Base-by-base conservation (phyloP, 2,329 filamentous ascomycete species). In the Sporothrix brunneoviolacea region DNA sequence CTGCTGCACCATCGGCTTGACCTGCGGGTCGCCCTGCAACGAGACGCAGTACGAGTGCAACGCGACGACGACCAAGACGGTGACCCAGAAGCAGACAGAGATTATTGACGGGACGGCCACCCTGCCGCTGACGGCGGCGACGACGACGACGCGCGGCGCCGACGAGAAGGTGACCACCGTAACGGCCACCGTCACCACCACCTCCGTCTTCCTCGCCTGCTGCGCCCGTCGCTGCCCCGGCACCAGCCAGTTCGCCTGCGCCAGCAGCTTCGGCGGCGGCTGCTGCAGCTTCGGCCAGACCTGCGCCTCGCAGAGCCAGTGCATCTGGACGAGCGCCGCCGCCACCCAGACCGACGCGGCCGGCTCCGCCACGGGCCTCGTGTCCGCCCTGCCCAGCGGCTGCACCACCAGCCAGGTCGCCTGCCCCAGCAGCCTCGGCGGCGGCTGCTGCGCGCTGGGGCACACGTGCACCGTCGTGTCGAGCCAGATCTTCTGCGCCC, bases 401-500 rank as follows among this genome's bases (percentile, higher is more conserved):
- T 79, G 75, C 60, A 70, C 71, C 30, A 68, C 68, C 19, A 69
- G 67, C 55, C 60, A 65, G 44, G 77, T 71, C 56, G 65, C 67
- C 18, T 80, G 77, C 56, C 63, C 73, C n/a, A 28, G 52, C 7
- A 58, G 52, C 3, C 65, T 73, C 22, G 74, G 76, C 49, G 70
- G 70, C n/a, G 67, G 68, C 42, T 81, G 78, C 63, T 80, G 77
- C 57, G 50, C 59, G 6, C 74, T 69, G 55, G 71, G 68, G 24
- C 63, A 61, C 13, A 60, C 66, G 9, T 81, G 77, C 60, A 63
- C 60, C 13, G 2, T 68, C 68, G 50, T 52, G 3, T 35, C 45
- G 1, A 66, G 64, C 28, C 72, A 77, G 58, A 62, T 70, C 51
- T 68, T 65, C 48, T 76, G 75, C 57, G 69, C 70, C 4, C 58